phyloP scores from a whole-genome alignment of 2,329 filamentous ascomycete genomes.

The Cryphonectria radicalis region DNA sequence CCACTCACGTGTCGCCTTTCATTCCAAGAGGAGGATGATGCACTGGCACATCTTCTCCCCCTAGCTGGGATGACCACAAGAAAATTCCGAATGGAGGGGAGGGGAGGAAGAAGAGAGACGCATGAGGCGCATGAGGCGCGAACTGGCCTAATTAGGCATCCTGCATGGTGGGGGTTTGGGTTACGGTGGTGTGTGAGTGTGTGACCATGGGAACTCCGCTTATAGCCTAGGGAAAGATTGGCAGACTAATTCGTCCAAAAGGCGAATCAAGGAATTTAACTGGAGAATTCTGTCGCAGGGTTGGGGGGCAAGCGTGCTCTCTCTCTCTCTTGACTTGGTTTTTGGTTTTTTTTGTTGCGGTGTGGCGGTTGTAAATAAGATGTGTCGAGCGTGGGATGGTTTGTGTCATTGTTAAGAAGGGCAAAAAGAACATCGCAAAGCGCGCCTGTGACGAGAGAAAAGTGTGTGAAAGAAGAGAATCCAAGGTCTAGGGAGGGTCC shows the following conservation, averaged over 20 bases:
- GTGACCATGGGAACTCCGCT: conserved; percentile 19
- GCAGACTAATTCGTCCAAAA: neutral
- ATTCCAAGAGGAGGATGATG: conserved; percentile 20
- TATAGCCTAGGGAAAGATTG: neutral
- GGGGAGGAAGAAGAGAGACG: conserved; percentile 2
- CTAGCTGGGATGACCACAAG: conserved; percentile 7
- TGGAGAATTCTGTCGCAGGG: conserved; percentile 10
- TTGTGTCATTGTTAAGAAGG: neutral
- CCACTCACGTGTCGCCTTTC: conserved; percentile 24
- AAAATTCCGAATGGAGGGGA: conserved; percentile 1
- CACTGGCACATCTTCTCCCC: conserved; percentile 9
- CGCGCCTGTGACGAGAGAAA: conserved; percentile 28
- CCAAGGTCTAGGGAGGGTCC: neutral
- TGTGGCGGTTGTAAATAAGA: neutral
- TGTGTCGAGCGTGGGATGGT: neutral
- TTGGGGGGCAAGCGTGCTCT: neutral
- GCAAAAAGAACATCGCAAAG: conserved; percentile 20
- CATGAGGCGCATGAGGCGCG: conserved; percentile 21
- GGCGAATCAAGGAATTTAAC: conserved; percentile 1
- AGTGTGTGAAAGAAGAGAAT: too few species aligned
- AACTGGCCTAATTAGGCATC: conserved; percentile 21
- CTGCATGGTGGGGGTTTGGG: conserved; percentile 20
- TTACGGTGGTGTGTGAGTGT: neutral
- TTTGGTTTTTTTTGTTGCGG: neutral
- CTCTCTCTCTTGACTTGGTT: too few species aligned